phyloP scores from a whole-genome alignment of 1,139 yeast species.

The Trichomonascaceae sp. region DNA sequence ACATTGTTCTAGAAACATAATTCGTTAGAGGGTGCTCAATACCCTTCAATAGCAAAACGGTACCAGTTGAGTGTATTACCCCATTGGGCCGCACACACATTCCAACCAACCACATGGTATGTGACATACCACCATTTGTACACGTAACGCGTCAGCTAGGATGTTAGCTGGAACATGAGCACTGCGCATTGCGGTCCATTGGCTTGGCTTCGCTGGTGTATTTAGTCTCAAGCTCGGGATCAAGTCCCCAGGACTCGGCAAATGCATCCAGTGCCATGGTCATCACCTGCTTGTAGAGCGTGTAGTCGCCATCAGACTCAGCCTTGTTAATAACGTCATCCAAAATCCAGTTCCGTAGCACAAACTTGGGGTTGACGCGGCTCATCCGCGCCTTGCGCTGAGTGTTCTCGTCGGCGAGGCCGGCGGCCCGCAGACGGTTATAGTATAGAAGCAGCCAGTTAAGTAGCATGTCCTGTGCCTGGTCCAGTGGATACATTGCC shows the following conservation, averaged over 20 bases:
- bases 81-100: no score
- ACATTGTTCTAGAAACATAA: no score
- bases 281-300: slow-evolving; percentile 22
- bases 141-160: no score
- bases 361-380: slow-evolving; percentile 57
- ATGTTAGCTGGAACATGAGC: slow-evolving; percentile 21
- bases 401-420: slow-evolving; percentile 14
- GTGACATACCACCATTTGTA: no score
- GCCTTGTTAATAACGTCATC: slow-evolving; percentile 54
- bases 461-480: slow-evolving; percentile 20
- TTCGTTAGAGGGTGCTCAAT: no score
- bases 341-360: slow-evolving; percentile 77
- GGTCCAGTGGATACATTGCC: slow-evolving; percentile 20
- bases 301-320: slow-evolving; percentile 14
- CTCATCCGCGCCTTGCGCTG: slow-evolving; percentile 31
- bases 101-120: no score
- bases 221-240: slow-evolving; percentile 14
- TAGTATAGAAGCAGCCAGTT: slow-evolving; percentile 31
- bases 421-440: slow-evolving; percentile 29
- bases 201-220: slow-evolving; percentile 19
- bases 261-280: slow-evolving; percentile 27
- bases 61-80: no score
- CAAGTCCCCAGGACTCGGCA: slow-evolving; percentile 22
- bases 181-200: slow-evolving; percentile 16
- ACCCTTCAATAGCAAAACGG: no score